Conservation (phyloP, 495 filamentous ascomycete species). For the Schizothecium vesticola region DNA sequence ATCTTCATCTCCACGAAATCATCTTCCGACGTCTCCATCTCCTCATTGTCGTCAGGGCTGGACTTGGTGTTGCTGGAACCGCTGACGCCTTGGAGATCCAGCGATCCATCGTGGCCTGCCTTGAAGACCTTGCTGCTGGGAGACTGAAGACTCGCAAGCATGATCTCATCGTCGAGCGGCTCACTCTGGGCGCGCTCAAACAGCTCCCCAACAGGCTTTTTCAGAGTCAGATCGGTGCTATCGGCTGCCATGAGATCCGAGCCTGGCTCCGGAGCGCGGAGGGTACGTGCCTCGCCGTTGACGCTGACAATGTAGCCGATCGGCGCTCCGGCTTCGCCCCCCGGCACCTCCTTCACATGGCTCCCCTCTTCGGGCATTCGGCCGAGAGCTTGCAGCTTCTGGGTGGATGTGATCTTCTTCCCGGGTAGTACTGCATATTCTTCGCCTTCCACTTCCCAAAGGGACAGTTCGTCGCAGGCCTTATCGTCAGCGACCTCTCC, state of each 20-base stretch:
- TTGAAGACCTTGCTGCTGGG: background rate
- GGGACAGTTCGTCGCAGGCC: conserved; percentile 20
- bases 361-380: conserved; percentile 36
- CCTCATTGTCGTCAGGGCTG: background rate
- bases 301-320: background rate
- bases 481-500: conserved; percentile 16
- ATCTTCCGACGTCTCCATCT: background rate
- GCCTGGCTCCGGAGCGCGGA: background rate
- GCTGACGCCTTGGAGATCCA: background rate
- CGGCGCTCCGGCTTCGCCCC: conserved; percentile 30
- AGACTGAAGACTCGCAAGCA: background rate
- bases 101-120: background rate
- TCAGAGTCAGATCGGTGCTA: background rate
- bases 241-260: background rate
- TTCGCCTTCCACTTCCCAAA: conserved; percentile 33
- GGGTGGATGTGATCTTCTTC: conserved; percentile 44
- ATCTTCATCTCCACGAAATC: background rate
- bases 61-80: background rate
- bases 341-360: conserved; percentile 36
- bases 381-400: conserved; percentile 39
- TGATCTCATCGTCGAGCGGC: background rate
- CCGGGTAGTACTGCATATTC: conserved; percentile 37
- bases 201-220: background rate
- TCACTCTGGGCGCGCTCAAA: background rate
- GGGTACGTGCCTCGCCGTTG: background rate